Evolutionary conservation across 164 flowering plant species (phyloP).

Genomic region (Brasenia schreberi): DNA sequence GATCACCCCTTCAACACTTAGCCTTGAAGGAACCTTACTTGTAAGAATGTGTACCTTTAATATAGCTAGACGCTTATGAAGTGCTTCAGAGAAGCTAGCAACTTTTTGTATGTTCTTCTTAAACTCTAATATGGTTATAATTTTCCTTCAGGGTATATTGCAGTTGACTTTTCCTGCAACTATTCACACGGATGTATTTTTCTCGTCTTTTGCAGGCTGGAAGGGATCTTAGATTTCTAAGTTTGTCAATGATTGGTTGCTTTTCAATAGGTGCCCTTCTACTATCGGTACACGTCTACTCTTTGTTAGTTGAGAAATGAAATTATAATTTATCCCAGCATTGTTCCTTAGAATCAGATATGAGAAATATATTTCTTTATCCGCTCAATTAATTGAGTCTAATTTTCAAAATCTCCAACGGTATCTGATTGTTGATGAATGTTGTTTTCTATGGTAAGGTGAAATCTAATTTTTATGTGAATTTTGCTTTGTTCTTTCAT

Average conservation of each 20-base stretch:
- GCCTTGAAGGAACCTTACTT: conserved; percentile 90
- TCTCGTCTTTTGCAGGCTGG: conserved; percentile 19
- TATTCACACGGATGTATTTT: background rate
- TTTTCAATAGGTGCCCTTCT: conserved; percentile 32
- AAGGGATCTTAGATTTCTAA: conserved; percentile 25
- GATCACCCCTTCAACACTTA: conserved; percentile 53
- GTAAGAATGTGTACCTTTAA: conserved; percentile 19
- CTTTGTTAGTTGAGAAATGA: background rate
- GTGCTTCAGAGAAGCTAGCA: background rate
- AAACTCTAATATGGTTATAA: background rate
- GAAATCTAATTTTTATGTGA: too few species aligned
- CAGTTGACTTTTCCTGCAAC: background rate
- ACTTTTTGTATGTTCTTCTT: background rate
- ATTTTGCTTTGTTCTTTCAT: too few species aligned
- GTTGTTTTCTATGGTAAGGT: too few species aligned
- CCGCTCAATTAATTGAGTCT: too few species aligned
- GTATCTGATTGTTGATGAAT: too few species aligned
- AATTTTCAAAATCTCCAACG: too few species aligned
- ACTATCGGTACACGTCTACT: conserved; percentile 19
- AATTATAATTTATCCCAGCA: background rate
- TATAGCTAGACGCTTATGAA: background rate
- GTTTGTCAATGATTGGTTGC: conserved; percentile 37
- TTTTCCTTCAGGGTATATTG: background rate
- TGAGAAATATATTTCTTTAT: too few species aligned
- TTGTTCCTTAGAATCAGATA: too few species aligned